Conservation (phyloP, 495 filamentous ascomycete genomes). For the Pyrenula massariospora region DNA sequence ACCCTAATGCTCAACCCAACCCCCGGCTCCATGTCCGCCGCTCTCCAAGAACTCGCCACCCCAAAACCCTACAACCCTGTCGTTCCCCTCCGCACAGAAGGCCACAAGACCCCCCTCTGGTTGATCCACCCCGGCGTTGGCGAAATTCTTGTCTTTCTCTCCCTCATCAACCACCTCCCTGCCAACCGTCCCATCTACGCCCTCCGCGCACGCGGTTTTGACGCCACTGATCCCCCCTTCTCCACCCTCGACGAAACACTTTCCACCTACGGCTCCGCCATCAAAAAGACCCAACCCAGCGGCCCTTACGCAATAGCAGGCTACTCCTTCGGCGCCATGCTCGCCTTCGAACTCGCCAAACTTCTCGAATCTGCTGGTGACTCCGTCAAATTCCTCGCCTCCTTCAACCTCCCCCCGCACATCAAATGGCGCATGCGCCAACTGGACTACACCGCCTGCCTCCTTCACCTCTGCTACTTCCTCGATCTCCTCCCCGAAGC, state of each 20-base stretch:
- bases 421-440: constrained; percentile 35
- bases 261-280: constrained; percentile 26
- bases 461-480: constrained; percentile 39
- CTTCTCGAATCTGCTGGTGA: constrained; percentile 22
- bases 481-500: constrained; percentile 29
- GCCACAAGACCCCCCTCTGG: constrained; percentile 38
- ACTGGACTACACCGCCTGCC: constrained; percentile 29
- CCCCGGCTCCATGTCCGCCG: constrained; percentile 17
- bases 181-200: constrained; percentile 40
- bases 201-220: constrained; percentile 40
- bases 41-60: constrained; percentile 8
- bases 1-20: constrained; percentile 29
- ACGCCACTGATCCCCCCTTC: constrained; percentile 26
- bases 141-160: constrained; percentile 44
- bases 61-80: constrained; percentile 32
- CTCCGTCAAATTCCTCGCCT: constrained; percentile 16
- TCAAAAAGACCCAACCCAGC: constrained; percentile 31
- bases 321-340: constrained; percentile 39
- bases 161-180: constrained; percentile 28
- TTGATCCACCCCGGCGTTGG: constrained; percentile 46
- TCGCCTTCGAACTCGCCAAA: constrained; percentile 45
- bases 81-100: constrained; percentile 27
- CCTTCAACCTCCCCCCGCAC: constrained; percentile 22
- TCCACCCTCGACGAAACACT: constrained; percentile 19
- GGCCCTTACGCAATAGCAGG: constrained; percentile 48